Base-by-base conservation (phyloP, 2,329 filamentous ascomycete species). In the Ceratocystiopsis brevicomis region DNA sequence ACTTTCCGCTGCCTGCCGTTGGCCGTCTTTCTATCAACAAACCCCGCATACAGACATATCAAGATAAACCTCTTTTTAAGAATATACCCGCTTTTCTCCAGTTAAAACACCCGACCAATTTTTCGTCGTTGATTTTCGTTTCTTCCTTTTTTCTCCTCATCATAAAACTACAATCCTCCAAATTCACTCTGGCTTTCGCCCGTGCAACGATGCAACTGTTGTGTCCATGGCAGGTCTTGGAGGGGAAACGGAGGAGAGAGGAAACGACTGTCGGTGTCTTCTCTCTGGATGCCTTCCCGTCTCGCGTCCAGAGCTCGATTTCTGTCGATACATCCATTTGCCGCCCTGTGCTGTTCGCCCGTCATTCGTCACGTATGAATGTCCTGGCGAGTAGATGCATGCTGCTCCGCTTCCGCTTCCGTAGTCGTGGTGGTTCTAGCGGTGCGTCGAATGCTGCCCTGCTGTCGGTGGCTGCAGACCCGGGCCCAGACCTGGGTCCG, bases 171-270 rank as follows among this genome's bases (percentile, higher is more conserved):
- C n/a, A 57, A 64, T 64, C 64, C 65, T 67, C 62, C 71, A 68
- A 75, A 78, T 78, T 76, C 73, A 77, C 73, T 78, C 73, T 73
- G 67, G 65, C 65, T 71, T 69, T 64, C 58, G 64, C 63, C 57
- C 47, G 48, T 43, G 50, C 59, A 67, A 51, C 60, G 25, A 11
- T 10, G 10, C n/a, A 30, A 30, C 6, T 30, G 25, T 30, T 30
- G 25, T 30, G 6, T 8, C 69, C 63, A 66, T 73, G 69, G 64
- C 66, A 68, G 63, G 62, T 61, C 62, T 63, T 68, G 69, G 74
- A 78, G 73, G 74, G 74, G 74, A 78, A 78, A 77, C 59, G 72
- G 67, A 72, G 71, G 73, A 71, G 53, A 78, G 73, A 74, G 50
- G 52, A 63, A 67, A 50, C 25, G 25, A 30, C 25, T 30, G 25